Evolutionary conservation across 495 filamentous ascomycete species (phyloP).

Genomic region (Viridothelium virens): DNA sequence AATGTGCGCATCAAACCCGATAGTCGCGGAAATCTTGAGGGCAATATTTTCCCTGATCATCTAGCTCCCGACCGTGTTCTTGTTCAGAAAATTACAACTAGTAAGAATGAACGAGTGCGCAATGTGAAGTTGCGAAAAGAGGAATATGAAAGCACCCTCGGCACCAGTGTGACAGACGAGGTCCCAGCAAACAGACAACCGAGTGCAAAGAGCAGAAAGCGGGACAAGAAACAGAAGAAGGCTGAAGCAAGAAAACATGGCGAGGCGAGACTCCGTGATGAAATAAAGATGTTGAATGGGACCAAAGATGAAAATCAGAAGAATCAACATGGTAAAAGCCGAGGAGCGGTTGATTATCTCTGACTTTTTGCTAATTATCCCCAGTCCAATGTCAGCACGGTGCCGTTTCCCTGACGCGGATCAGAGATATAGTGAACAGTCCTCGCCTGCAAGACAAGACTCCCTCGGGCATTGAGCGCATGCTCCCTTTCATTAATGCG

Average conservation of each 20-base stretch:
- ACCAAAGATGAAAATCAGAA: not conserved
- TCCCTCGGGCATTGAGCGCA: constrained; percentile 39
- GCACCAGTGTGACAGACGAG: not conserved
- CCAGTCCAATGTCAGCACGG: constrained; percentile 33
- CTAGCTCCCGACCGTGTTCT: constrained; percentile 45
- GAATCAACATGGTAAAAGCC: constrained; percentile 33
- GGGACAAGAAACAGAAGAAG: constrained; percentile 28
- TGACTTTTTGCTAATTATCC: not conserved
- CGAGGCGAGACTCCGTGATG: not conserved
- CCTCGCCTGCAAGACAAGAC: constrained; percentile 34
- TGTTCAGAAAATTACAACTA: constrained; percentile 33
- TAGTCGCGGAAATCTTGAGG: constrained; percentile 54
- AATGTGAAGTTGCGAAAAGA: constrained; percentile 55
- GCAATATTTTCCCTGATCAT: constrained; percentile 57
- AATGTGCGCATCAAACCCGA: constrained; percentile 64
- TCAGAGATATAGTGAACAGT: constrained; percentile 46
- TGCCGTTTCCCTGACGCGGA: constrained; percentile 34
- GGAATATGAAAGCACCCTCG: constrained; percentile 40
- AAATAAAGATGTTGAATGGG: not conserved
- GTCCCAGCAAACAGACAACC: not conserved
- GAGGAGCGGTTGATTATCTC: not conserved
- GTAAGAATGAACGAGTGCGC: constrained; percentile 44
- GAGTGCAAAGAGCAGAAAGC: constrained; percentile 37
- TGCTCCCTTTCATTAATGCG: constrained; percentile 62
- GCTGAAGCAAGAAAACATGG: constrained; percentile 36